Percentiles rank a stretch among this genome's conserved stretches.
Evolutionary conservation across 176 grass and related monocot genomes (phyloP).

Genomic region (Zoysia japonica): DNA sequence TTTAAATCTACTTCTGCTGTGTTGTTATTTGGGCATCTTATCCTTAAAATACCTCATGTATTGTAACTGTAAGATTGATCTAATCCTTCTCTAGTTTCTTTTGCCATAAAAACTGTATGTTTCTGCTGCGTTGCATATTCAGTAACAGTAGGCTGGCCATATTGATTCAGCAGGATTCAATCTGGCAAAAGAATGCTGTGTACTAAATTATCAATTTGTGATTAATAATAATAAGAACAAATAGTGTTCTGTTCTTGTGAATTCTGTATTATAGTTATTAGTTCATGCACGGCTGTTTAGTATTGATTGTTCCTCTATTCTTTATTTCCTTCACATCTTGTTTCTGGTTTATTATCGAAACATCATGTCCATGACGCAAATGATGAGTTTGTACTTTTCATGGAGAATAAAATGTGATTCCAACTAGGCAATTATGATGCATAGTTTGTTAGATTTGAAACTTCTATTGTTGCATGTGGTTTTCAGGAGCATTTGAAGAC

Average conservation of each 20-base stretch:
- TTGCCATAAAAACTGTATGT: background rate
- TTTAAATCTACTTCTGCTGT: constrained; percentile 15
- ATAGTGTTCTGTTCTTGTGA: background rate
- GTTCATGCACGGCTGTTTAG: background rate
- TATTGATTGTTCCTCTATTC: background rate
- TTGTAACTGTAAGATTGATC: background rate
- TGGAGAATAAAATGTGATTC: background rate
- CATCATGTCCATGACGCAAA: background rate
- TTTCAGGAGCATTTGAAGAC: constrained; percentile 98
- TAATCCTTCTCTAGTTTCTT: background rate
- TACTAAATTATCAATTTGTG: constrained; percentile 17
- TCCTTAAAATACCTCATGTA: background rate
- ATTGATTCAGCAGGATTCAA: constrained; percentile 2
- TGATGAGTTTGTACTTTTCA: background rate
- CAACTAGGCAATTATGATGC: background rate
- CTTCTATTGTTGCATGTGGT: background rate
- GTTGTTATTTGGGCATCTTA: background rate
- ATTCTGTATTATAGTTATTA: constrained; percentile 1
- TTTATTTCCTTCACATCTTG: background rate
- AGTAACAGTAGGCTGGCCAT: constrained; percentile 1
- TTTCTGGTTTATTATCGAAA: background rate
- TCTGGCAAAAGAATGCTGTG: background rate
- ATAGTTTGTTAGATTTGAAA: constrained; percentile 22
- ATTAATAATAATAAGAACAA: background rate
- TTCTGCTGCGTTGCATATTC: background rate